A percentile compares a stretch with the other conserved stretches of the same genome.
Evolutionary conservation across 176 grass and related monocot genomes (phyloP).

Genomic region (Secale cereale): DNA sequence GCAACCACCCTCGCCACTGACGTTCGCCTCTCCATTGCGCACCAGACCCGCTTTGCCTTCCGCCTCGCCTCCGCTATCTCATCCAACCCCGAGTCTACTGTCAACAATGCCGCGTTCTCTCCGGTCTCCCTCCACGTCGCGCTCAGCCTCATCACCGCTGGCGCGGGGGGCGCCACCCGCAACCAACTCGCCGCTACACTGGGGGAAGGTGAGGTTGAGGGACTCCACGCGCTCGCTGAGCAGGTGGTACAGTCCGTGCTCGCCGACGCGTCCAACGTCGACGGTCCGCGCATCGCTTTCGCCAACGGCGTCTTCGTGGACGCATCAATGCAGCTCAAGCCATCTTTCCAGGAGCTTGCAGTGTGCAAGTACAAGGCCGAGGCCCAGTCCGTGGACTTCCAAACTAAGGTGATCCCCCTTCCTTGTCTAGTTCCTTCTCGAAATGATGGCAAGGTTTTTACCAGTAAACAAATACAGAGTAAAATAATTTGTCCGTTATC

Average conservation of each 20-base stretch:
- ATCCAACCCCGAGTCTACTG: background rate
- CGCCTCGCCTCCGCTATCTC: background rate
- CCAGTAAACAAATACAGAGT: background rate
- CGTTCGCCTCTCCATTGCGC: background rate
- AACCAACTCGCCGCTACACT: background rate
- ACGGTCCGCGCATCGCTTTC: slow-evolving; percentile 33
- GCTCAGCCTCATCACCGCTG: background rate
- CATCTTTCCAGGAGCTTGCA: slow-evolving; percentile 38
- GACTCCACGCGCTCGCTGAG: slow-evolving; percentile 44
- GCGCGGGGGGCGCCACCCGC: background rate
- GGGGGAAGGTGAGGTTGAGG: background rate
- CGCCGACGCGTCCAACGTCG: slow-evolving; percentile 43
- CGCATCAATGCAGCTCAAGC: slow-evolving; percentile 28
- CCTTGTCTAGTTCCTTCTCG: background rate
- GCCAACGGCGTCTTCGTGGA: slow-evolving; percentile 25
- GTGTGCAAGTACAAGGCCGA: slow-evolving; percentile 48
- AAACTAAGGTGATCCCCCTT: slow-evolving; percentile 32
- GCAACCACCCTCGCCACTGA: background rate
- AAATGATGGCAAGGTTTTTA: background rate
- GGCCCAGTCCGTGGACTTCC: background rate
- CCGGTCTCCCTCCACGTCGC: background rate
- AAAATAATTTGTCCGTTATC: background rate
- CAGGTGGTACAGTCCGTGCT: slow-evolving; percentile 62
- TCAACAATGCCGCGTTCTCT: background rate
- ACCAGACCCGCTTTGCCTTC: background rate